These are phyloP conservation scores for Fennellomyces sp. DNA, from an alignment of 371 early-diverging fungal species.

Conservation along the genomic window DNA sequence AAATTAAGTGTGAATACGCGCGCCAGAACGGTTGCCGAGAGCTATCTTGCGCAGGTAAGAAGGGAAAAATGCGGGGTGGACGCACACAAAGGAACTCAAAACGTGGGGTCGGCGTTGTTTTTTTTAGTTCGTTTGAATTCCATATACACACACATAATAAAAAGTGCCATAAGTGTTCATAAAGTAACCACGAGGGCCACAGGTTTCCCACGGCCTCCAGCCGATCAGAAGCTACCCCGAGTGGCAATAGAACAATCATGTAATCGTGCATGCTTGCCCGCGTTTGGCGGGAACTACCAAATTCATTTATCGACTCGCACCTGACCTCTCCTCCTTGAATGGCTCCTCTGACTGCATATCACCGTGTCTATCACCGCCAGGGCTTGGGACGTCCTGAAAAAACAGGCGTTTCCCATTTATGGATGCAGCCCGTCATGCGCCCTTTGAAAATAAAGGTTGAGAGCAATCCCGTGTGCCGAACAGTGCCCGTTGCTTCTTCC, in stretches of 20 bases:
- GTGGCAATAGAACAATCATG: background rate
- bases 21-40: conserved; percentile 93
- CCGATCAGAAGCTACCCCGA: background rate
- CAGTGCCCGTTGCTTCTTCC: background rate
- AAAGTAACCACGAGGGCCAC: conserved; percentile 4
- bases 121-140: conserved; percentile 5
- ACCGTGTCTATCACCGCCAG: background rate
- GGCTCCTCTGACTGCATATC: too few species aligned
- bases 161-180: background rate
- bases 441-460: background rate
- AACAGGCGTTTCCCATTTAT: background rate
- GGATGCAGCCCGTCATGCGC: conserved; percentile 2
- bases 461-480: background rate
- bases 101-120: background rate
- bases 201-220: conserved; percentile 8
- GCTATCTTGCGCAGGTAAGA: conserved; percentile 65
- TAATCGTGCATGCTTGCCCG: background rate
- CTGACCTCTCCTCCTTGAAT: too few species aligned
- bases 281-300: conserved; percentile 1
- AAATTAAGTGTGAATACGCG: conserved; percentile 94
- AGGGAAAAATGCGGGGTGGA: background rate
- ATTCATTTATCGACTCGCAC: background rate
- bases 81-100: background rate
- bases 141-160: background rate
- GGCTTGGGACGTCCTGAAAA: too few species aligned